Evolutionary conservation across 441 rosid species (phyloP).

Genomic region (Manihot esculenta): DNA sequence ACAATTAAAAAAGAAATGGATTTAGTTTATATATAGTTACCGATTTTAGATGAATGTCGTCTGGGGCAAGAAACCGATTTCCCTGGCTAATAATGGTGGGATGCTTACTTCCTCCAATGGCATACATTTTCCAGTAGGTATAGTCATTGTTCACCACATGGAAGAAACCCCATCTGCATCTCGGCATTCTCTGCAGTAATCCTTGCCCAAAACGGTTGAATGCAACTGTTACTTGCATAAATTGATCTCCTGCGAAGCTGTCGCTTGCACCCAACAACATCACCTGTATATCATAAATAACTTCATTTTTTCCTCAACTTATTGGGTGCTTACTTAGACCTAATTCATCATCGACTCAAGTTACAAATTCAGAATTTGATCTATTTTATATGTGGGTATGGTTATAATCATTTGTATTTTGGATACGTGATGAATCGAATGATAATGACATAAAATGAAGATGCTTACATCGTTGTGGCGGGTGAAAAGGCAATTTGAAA

Average conservation of each 20-base stretch:
- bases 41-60: conserved; percentile 28
- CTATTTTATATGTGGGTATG: no score
- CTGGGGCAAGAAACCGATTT: conserved; percentile 62
- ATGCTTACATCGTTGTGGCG: conserved; percentile 60
- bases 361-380: no score
- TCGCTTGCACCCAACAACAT: conserved; percentile 72
- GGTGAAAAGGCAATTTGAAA: conserved; percentile 74
- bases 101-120: conserved; percentile 64
- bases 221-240: conserved; percentile 81
- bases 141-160: conserved; percentile 83
- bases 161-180: conserved; percentile 67
- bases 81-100: conserved; percentile 78
- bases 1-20: no score
- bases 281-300: conserved; percentile 36
- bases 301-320: no score
- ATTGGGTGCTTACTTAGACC: no score
- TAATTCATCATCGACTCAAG: no score
- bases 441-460: background rate
- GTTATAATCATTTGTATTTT: no score
- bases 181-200: conserved; percentile 85
- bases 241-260: conserved; percentile 36
- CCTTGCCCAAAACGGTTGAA: conserved; percentile 87
- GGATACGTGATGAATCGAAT: no score
- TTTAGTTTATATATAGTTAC: background rate
- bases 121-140: conserved; percentile 77